A percentile compares a stretch with the other conserved stretches of the same genome.
phyloP scores from a whole-genome alignment of 106 monocot genomes.

The Dendrobium huoshanense region DNA sequence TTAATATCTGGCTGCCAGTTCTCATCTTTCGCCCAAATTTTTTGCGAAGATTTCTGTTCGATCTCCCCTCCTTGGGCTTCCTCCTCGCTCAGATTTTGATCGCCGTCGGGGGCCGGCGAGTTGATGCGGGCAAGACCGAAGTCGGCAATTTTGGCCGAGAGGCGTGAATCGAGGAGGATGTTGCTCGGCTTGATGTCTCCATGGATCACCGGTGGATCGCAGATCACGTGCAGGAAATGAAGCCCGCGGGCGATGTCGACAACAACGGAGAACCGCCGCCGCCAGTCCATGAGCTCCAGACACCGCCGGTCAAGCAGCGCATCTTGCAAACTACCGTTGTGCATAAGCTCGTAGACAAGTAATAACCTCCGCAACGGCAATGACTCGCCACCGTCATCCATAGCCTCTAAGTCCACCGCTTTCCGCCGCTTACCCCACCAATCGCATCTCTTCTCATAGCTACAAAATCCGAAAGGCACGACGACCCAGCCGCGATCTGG shows the following conservation, averaged over 20 bases:
- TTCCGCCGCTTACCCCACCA: neutral
- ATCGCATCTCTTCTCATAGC: neutral
- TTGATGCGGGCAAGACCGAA: constrained; percentile 70
- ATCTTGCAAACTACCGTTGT: constrained; percentile 78
- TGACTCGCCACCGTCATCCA: neutral
- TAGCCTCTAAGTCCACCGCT: constrained; percentile 13
- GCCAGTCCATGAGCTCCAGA: constrained; percentile 60
- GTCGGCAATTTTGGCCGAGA: constrained; percentile 77
- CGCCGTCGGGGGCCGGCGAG: neutral
- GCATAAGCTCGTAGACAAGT: constrained; percentile 84
- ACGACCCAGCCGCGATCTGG: constrained; percentile 8
- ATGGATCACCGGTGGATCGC: constrained; percentile 71
- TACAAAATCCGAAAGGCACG: constrained; percentile 6
- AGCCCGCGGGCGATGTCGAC: constrained; percentile 65
- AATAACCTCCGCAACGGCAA: constrained; percentile 24
- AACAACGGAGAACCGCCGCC: constrained; percentile 38
- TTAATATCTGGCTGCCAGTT: neutral
- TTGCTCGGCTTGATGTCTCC: constrained; percentile 98
- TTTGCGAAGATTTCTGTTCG: neutral
- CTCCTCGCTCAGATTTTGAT: neutral
- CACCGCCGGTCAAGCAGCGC: constrained; percentile 59
- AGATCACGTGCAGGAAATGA: constrained; percentile 49
- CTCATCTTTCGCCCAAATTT: neutral
- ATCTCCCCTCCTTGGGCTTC: neutral
- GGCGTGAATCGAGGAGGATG: constrained; percentile 63